Base-by-base conservation (phyloP, 176 grass and related monocot species). In the Typha latifolia region DNA sequence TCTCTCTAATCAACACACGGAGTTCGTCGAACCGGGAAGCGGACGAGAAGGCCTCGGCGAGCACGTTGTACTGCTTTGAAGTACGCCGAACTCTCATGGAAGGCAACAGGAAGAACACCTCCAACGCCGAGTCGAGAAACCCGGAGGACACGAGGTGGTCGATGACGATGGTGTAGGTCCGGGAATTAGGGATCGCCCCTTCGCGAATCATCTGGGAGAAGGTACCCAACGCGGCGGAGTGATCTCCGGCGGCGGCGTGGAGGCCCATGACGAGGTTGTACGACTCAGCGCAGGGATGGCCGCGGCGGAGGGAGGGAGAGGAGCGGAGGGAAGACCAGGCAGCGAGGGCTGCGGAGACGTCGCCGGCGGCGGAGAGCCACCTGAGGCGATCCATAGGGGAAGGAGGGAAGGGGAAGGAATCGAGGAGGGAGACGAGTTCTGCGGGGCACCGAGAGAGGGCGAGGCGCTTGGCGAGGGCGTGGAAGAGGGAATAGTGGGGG, bases 11-110 rank as follows among this genome's bases (percentile, higher is more conserved):
- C 22, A 97, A 77, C 69, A 67, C 67, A 50, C 52, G 74, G 63
- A 97, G 77, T 55, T 79, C 26, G 19, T 86, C 83, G 48, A 97
- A 90, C 69, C 69, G 74, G 16, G 55, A 51, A 14, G 72, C 69
- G 24, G 20, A 15, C 2, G 66, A 72, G 29, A 84, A 66, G 14
- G 83, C 85, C 73, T 82, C 72, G 13, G 85, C 72, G 22, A 97
- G 80, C 61, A 91, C 85, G 71, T 92, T 81, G 70, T 89, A 97
- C 68, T 89, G 88, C 63, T 66, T 82, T 64, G 88, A 82, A 20
- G 82, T 86, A 21, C 83, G 81, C 27, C 24, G 78, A 61, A 59
- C 53, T 61, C 93, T 87, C 82, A 91, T 77, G 48, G 72, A 84
- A 14, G 88, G 88, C 64, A 91, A 68, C 61, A 89, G 37, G 63